These are phyloP conservation scores for Tagetes patula DNA, from an alignment of 129 eudicot species.

Conservation along the genomic window DNA sequence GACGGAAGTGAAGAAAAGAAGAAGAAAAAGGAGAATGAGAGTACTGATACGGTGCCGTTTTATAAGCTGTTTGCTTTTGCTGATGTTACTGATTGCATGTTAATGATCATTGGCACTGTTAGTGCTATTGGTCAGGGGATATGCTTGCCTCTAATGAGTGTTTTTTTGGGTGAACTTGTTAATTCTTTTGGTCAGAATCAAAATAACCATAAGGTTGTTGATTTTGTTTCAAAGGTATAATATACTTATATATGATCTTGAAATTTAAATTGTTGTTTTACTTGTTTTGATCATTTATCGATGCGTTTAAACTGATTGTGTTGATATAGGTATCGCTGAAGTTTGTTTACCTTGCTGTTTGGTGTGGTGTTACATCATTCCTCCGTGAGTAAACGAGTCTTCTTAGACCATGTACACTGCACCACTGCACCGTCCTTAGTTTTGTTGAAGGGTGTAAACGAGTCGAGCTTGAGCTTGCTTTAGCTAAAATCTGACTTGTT, in stretches of 20 bases:
- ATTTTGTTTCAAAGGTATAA: constrained; percentile 56
- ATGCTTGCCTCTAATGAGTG: constrained; percentile 60
- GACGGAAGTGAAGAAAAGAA: neutral
- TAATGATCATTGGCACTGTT: constrained; percentile 67
- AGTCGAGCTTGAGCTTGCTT: neutral
- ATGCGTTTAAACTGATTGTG: neutral
- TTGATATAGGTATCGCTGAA: constrained; percentile 54
- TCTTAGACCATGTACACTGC: neutral
- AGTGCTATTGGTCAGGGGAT: constrained; percentile 63
- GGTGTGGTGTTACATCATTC: constrained; percentile 64
- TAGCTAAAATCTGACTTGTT: neutral
- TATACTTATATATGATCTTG: neutral
- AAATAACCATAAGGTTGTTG: constrained; percentile 32
- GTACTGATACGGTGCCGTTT: constrained; percentile 48
- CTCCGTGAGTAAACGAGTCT: constrained; percentile 56
- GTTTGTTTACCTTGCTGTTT: constrained; percentile 69
- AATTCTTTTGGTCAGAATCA: constrained; percentile 65
- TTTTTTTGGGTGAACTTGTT: constrained; percentile 59
- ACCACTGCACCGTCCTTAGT: neutral
- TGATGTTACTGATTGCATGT: constrained; percentile 54
- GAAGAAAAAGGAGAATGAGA: constrained; percentile 22
- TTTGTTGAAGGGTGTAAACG: neutral
- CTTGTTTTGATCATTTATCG: neutral
- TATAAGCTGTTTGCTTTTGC: constrained; percentile 75
- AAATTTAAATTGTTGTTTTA: neutral